Percentiles rank a stretch among this genome's conserved stretches.
Conservation (phyloP, 1,284 basidiomycete species). For the Fistulina hepatica region DNA sequence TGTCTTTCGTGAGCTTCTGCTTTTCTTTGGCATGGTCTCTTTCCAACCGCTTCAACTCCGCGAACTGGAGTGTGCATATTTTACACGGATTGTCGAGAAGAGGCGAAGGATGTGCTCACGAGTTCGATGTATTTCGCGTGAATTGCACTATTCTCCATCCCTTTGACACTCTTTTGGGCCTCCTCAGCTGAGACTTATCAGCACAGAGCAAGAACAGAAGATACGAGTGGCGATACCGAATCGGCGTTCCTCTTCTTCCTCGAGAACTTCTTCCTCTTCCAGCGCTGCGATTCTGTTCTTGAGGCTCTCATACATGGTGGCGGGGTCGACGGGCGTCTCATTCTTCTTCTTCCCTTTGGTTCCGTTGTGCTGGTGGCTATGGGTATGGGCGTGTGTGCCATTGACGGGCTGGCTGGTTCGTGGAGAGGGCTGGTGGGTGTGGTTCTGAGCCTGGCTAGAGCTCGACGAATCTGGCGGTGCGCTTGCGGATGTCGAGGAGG, state of each 20-base stretch:
- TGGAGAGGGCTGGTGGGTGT: conserved; percentile 19
- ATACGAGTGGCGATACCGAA: conserved; percentile 42
- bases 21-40: conserved; percentile 80
- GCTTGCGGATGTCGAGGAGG: too few relatives aligned
- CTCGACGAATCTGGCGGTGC: too few relatives aligned
- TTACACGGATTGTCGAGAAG: neutral
- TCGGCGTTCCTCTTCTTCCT: conserved; percentile 70
- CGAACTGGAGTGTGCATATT: conserved; percentile 40
- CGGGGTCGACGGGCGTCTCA: conserved; percentile 63
- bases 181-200: conserved; percentile 52
- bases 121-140: conserved; percentile 77
- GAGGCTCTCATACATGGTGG: conserved; percentile 73
- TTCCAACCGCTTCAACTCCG: conserved; percentile 71
- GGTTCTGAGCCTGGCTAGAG: too few relatives aligned
- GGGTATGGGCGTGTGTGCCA: conserved; percentile 30
- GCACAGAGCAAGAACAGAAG: conserved; percentile 9
- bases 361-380: neutral
- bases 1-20: conserved; percentile 77
- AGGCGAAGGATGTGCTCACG: conserved; percentile 31
- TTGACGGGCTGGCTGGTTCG: conserved; percentile 27
- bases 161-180: conserved; percentile 70
- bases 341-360: conserved; percentile 56
- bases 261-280: conserved; percentile 73
- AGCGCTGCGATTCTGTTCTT: conserved; percentile 76
- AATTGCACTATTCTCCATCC: conserved; percentile 65